Percentiles rank a stretch among this genome's conserved stretches.
phyloP scores from a whole-genome alignment of 257 asterid species.

The Vinca minor region DNA sequence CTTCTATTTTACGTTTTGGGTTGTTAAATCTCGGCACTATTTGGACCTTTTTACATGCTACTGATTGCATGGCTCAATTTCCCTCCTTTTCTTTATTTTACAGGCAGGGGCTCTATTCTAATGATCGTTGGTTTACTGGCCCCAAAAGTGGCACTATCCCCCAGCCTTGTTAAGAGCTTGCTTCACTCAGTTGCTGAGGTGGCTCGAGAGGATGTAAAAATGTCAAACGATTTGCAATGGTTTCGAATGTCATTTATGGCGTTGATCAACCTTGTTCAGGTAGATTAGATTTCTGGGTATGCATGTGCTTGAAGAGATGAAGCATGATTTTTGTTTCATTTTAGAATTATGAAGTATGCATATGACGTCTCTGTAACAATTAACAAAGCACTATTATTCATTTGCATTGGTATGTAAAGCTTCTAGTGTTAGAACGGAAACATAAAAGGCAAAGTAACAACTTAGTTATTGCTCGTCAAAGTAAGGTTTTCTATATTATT shows the following conservation, averaged over 20 bases:
- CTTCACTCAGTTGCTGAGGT: slow-evolving; percentile 52
- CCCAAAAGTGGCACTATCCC: slow-evolving; percentile 57
- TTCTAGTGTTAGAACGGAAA: neutral
- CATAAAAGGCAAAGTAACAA: neutral
- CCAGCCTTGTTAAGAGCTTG: slow-evolving; percentile 53
- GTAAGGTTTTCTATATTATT: neutral
- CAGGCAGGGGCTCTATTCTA: slow-evolving; percentile 80
- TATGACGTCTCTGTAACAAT: neutral
- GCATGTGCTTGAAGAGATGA: neutral
- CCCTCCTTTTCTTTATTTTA: neutral
- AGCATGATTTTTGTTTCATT: neutral
- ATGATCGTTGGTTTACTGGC: slow-evolving; percentile 80
- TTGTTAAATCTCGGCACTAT: neutral
- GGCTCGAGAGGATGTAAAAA: slow-evolving; percentile 51
- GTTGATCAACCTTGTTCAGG: slow-evolving; percentile 77
- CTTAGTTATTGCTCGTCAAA: neutral
- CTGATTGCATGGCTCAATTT: neutral
- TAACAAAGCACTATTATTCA: neutral
- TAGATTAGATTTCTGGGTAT: slow-evolving; percentile 11
- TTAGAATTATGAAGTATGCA: neutral
- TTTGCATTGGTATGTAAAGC: slow-evolving; percentile 1
- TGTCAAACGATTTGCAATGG: slow-evolving; percentile 55
- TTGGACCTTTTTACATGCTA: neutral
- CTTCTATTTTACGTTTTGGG: neutral
- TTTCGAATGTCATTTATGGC: slow-evolving; percentile 71